phyloP scores from a whole-genome alignment of 306 rosid species.

The Coriaria nepalensis region DNA sequence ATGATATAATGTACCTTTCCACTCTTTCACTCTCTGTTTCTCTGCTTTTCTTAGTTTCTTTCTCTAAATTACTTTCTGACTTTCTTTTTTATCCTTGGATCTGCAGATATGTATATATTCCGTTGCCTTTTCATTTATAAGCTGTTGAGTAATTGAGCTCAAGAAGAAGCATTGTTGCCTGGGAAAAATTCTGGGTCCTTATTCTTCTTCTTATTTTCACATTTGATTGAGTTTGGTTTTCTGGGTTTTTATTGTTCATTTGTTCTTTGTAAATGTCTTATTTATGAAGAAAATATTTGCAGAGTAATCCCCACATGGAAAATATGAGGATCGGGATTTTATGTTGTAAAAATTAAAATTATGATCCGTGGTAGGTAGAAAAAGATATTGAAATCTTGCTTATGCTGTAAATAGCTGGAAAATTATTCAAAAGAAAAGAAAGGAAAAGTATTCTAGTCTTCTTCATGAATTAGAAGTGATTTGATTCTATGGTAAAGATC shows the following conservation, averaged over 20 bases:
- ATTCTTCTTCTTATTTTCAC: conserved; percentile 25
- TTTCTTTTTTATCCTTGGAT: conserved; percentile 1
- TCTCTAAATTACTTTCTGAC: conserved; percentile 5
- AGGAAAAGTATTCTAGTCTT: not conserved
- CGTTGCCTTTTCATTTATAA: too few species aligned
- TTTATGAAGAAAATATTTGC: too few species aligned
- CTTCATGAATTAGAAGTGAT: conserved; percentile 1
- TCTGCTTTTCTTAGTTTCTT: not conserved
- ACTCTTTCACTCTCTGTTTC: not conserved
- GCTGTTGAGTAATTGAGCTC: too few species aligned
- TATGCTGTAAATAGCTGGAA: not conserved
- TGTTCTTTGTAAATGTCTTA: too few species aligned
- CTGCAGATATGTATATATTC: too few species aligned
- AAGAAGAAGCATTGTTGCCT: too few species aligned
- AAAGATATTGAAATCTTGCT: not conserved
- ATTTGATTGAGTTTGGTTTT: conserved; percentile 5
- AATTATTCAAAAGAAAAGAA: not conserved
- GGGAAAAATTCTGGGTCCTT: conserved; percentile 4
- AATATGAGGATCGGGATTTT: not conserved
- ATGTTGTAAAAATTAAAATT: not conserved
- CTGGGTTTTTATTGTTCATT: too few species aligned
- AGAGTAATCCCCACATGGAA: too few species aligned
- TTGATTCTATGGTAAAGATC: conserved; percentile 4
- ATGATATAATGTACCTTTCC: not conserved
- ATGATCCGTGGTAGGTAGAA: not conserved